Percentiles rank a stretch among this genome's conserved stretches.
These are phyloP conservation scores for Puccinia novopanici DNA, from an alignment of 1,284 basidiomycete genomes.

Conservation along the genomic window DNA sequence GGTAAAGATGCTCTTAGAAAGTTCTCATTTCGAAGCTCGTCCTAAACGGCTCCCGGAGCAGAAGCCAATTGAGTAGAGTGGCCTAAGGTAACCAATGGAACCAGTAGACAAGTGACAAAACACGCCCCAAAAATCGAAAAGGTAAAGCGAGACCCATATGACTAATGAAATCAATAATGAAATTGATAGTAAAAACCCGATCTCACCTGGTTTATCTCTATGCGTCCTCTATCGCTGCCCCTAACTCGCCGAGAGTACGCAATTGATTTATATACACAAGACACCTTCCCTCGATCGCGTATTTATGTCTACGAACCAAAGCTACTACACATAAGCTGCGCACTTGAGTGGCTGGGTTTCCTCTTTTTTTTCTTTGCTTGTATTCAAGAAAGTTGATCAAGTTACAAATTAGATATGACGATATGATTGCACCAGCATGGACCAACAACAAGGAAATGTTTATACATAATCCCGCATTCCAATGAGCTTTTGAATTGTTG, in stretches of 20 bases:
- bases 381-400: neutral
- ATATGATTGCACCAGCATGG: neutral
- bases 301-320: conserved; percentile 11
- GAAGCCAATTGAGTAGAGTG: neutral
- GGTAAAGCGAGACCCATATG: neutral
- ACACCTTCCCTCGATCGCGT: conserved; percentile 14
- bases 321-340: neutral
- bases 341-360: neutral
- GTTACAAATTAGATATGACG: neutral
- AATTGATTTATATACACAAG: no score
- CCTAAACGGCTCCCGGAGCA: neutral
- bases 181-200: conserved; percentile 5
- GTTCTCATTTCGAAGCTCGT: neutral
- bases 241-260: no score
- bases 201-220: conserved; percentile 20
- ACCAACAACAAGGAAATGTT: neutral
- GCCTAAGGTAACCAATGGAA: neutral
- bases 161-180: no score
- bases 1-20: neutral
- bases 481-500: neutral
- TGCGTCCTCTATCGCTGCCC: conserved; percentile 4
- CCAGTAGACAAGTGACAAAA: no score
- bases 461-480: neutral
- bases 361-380: neutral
- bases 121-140: neutral